These are phyloP conservation scores for Aspergillus flavus DNA, from an alignment of 2,329 filamentous ascomycete genomes.

Conservation along the genomic window DNA sequence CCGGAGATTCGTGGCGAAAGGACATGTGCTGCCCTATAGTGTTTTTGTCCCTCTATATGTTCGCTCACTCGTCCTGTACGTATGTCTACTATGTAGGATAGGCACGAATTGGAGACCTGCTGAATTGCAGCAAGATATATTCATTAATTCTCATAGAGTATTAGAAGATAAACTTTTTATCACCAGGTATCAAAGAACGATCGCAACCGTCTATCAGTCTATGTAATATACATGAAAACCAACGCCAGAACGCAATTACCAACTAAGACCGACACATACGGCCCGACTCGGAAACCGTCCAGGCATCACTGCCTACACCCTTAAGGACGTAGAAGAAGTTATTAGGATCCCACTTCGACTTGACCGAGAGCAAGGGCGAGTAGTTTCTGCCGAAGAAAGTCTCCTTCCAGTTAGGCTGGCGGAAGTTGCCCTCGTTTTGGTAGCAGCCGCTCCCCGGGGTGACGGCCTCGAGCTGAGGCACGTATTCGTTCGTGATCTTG, in stretches of 20 bases:
- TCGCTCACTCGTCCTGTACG: not conserved
- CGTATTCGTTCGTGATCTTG: slow-evolving; percentile 43
- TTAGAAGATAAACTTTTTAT: not conserved
- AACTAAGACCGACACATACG: slow-evolving; percentile 31
- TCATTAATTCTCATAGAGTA: not conserved
- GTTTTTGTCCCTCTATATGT: too few relatives aligned
- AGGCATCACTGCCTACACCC: slow-evolving; percentile 43
- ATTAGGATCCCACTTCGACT: slow-evolving; percentile 46
- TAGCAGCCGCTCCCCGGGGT: slow-evolving; percentile 45
- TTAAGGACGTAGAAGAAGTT: slow-evolving; percentile 45
- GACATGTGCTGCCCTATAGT: too few relatives aligned
- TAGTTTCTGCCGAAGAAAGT: slow-evolving; percentile 50
- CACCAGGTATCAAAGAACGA: not conserved
- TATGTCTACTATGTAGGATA: not conserved
- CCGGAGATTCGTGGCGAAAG: not conserved
- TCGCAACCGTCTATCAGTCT: not conserved
- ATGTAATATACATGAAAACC: not conserved
- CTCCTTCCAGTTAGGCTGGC: slow-evolving; percentile 44
- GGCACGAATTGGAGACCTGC: not conserved
- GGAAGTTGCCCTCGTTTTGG: slow-evolving; percentile 47
- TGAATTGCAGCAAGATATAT: not conserved
- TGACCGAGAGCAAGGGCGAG: slow-evolving; percentile 36
- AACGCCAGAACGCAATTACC: not conserved
- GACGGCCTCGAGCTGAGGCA: slow-evolving; percentile 42
- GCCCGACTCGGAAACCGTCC: slow-evolving; percentile 30